Conservation (phyloP, 164 flowering plant species). For the Vitis riparia region DNA sequence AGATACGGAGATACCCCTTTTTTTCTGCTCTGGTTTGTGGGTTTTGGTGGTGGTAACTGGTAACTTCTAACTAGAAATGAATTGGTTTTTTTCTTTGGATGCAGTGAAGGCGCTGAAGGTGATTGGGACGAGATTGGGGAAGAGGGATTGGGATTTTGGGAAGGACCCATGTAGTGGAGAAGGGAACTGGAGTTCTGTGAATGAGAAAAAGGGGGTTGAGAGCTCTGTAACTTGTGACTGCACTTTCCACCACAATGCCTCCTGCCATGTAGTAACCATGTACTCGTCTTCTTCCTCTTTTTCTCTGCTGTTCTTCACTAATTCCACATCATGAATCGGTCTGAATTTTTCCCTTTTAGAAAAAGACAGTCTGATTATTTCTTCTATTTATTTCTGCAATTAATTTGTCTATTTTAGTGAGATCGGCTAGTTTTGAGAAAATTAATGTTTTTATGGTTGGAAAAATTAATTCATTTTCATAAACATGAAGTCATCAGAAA, state of each 20-base stretch:
- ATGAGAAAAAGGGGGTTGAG: slow-evolving; percentile 36
- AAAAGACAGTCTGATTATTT: too few relatives aligned
- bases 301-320: neutral
- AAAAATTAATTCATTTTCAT: too few relatives aligned
- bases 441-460: too few relatives aligned
- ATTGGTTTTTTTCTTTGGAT: neutral
- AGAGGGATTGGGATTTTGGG: slow-evolving; percentile 59
- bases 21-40: neutral
- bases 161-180: slow-evolving; percentile 51
- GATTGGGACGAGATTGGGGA: slow-evolving; percentile 54
- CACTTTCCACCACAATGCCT: slow-evolving; percentile 36
- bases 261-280: slow-evolving; percentile 66
- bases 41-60: too few relatives aligned
- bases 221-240: slow-evolving; percentile 61
- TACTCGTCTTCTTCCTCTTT: slow-evolving; percentile 16
- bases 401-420: too few relatives aligned
- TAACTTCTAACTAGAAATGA: too few relatives aligned
- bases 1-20: neutral
- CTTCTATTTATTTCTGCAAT: too few relatives aligned
- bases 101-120: slow-evolving; percentile 60
- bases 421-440: too few relatives aligned
- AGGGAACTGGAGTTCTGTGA: slow-evolving; percentile 44
- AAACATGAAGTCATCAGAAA: too few relatives aligned
- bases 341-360: too few relatives aligned
- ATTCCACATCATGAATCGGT: too few relatives aligned